Base-by-base conservation (phyloP, 2,329 filamentous ascomycete genomes). In the Ophiognomonia clavigignenti-juglandacearum region DNA sequence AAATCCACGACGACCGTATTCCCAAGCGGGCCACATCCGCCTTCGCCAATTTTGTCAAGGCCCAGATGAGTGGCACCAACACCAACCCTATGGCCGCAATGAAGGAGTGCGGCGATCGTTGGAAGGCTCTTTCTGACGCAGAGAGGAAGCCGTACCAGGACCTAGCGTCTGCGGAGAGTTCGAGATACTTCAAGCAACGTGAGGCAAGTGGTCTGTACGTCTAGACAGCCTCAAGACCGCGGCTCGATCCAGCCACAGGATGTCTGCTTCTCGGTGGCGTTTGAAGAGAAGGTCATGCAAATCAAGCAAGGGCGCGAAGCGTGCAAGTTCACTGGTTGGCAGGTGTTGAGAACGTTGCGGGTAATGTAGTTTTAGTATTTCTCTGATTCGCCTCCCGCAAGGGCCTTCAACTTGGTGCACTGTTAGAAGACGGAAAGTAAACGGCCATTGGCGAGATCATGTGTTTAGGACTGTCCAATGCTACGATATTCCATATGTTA, bases 1-100 rank as follows among this genome's bases (percentile, higher is more conserved):
- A 26, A 39, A 69, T 81, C 53, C 53, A 51, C 2, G 78, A 82
- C 56, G 62, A 69, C 3, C 76, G 78, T 34, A 52, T 64, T 27
- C 77, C 77, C 53, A 72, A 69, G 59, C 56, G 53, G 29, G 46
- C 50, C 29, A 0, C 29, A 11, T 56, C 44, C 11, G 20, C 66
- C 22, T 78, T 58, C 53, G 39, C 45, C 8, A 47, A 63, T 4
- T 80, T 63, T 59, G 46, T 65, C 47, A 64, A 66, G 57, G 57
- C 65, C 10, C 65, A 65, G 47, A 70, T 62, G 59, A 56, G 59
- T 24, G 64, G 63, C 34, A 56, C 61, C 0, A 54, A 55, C 22
- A 35, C 24, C 18, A 4, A 29, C 34, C 6, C 1, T 60, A 9
- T 11, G 4, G 63, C 64, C 0, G 45, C 27, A 1, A 32, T 62